Evolutionary conservation across 257 asterid genomes (phyloP).

Genomic region (Solanum sparsipilum): DNA sequence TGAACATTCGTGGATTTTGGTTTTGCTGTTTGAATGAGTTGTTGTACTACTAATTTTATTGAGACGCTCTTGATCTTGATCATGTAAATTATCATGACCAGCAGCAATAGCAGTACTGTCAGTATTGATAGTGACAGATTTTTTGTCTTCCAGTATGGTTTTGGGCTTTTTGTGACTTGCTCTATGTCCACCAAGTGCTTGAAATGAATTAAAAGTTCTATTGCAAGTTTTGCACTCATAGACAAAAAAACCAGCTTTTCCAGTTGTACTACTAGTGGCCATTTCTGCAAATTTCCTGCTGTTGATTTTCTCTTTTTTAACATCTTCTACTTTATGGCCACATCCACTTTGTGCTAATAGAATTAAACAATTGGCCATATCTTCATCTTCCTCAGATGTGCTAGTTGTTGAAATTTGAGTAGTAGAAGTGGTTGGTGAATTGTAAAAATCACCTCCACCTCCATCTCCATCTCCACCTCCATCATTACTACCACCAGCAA

Average conservation of each 20-base stretch:
- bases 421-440: slow-evolving; percentile 2
- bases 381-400: slow-evolving; percentile 49
- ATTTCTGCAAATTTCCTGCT: slow-evolving; percentile 40
- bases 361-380: slow-evolving; percentile 81
- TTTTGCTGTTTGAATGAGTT: background rate
- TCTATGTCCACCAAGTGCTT: slow-evolving; percentile 87
- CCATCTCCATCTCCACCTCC: background rate
- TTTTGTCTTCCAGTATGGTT: background rate
- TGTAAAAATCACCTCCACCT: background rate
- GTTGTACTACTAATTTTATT: background rate
- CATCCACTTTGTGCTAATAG: slow-evolving; percentile 60
- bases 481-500: background rate
- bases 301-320: slow-evolving; percentile 5
- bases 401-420: slow-evolving; percentile 16
- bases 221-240: slow-evolving; percentile 79
- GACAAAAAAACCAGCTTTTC: slow-evolving; percentile 17
- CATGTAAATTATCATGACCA: background rate
- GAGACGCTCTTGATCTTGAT: background rate
- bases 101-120: background rate
- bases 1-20: slow-evolving; percentile 4
- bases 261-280: slow-evolving; percentile 8
- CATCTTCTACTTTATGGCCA: background rate
- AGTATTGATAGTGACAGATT: background rate
- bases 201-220: slow-evolving; percentile 63
- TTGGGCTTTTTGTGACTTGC: slow-evolving; percentile 76